phyloP scores from a whole-genome alignment of 805 yeast genomes.

The Starmerella khaoyaiensis region DNA sequence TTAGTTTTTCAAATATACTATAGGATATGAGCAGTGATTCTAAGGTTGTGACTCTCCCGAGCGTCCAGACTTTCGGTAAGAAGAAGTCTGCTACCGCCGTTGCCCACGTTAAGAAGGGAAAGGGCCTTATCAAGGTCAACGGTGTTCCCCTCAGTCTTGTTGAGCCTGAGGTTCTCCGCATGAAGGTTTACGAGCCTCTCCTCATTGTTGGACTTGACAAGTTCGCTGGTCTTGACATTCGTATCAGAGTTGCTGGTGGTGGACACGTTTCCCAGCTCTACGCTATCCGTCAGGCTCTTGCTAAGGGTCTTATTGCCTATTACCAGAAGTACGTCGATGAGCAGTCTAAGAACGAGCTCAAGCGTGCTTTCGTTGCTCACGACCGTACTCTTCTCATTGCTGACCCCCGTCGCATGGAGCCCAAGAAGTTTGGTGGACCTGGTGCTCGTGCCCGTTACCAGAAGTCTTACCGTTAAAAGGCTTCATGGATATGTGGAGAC shows the following conservation, averaged over 20 bases:
- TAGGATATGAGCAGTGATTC: conserved; percentile 14
- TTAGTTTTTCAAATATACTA: conserved; percentile 10
- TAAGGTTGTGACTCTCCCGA: conserved; percentile 13
- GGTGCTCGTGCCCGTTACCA: conserved; percentile 99
- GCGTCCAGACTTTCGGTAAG: conserved; percentile 91
- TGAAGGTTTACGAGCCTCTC: conserved; percentile 99
- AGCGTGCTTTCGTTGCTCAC: conserved; percentile 93
- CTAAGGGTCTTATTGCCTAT: conserved; percentile 99
- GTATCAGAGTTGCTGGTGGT: conserved; percentile 99
- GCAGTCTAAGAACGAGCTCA: conserved; percentile 98
- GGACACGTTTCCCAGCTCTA: conserved; percentile 99
- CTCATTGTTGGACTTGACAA: conserved; percentile 97
- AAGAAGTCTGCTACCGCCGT: conserved; percentile 99
- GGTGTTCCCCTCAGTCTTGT: conserved; percentile 99
- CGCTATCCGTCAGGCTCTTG: conserved; percentile 99
- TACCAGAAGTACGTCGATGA: conserved; percentile 99
- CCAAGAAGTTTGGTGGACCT: conserved; percentile 99
- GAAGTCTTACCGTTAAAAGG: conserved; percentile 96
- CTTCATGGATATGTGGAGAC: background rate
- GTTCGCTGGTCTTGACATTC: conserved; percentile 95
- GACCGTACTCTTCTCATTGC: conserved; percentile 99
- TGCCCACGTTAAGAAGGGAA: conserved; percentile 99
- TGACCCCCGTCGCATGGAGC: conserved; percentile 99
- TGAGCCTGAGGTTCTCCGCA: conserved; percentile 97
- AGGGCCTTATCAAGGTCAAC: conserved; percentile 97